These are phyloP conservation scores for Xanthoparmelia taractica DNA, from an alignment of 495 filamentous ascomycete species.

Conservation along the genomic window DNA sequence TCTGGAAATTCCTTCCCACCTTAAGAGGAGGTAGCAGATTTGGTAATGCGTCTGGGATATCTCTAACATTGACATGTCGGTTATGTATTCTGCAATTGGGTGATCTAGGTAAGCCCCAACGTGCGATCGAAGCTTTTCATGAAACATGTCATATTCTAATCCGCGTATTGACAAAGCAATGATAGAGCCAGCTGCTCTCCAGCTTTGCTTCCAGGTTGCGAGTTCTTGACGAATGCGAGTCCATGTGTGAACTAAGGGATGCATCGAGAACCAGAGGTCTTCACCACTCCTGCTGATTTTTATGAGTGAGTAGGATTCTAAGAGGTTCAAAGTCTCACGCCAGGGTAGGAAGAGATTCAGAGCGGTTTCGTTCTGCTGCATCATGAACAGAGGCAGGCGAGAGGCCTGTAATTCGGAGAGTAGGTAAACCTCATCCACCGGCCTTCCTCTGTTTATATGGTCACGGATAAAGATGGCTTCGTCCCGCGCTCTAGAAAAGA, in stretches of 20 bases:
- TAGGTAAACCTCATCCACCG: neutral
- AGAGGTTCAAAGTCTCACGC: neutral
- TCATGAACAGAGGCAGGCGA: neutral
- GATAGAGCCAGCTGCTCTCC: neutral
- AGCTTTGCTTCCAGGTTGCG: neutral
- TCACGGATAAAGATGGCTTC: neutral
- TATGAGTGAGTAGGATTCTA: neutral
- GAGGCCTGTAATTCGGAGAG: neutral
- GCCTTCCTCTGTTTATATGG: neutral
- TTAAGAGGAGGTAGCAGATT: neutral
- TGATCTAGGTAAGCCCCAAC: neutral
- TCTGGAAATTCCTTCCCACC: neutral
- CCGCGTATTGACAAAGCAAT: neutral
- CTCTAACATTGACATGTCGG: neutral
- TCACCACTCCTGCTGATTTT: neutral
- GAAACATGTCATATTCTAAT: neutral
- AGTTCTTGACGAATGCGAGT: neutral
- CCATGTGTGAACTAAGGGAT: neutral
- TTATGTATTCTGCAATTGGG: neutral
- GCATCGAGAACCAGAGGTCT: neutral
- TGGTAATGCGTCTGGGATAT: neutral
- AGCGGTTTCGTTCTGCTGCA: neutral
- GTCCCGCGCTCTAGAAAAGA: neutral
- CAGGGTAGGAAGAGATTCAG: neutral
- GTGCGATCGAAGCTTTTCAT: slow-evolving; percentile 1